Conservation (phyloP, 495 filamentous ascomycete genomes). For the Rusavskia elegans region DNA sequence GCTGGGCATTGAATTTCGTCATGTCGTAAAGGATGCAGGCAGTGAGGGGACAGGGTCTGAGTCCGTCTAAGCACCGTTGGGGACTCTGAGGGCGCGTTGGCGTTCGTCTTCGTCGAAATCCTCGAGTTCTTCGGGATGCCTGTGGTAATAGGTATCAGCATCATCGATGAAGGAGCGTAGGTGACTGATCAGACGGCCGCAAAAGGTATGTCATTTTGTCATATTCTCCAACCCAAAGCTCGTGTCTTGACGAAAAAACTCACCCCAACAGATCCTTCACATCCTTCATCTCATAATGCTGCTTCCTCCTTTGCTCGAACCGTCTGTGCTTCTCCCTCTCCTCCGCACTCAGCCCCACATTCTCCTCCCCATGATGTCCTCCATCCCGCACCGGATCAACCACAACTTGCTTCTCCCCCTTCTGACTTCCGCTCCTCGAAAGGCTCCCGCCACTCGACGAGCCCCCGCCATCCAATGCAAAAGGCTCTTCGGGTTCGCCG, state of each 20-base stretch:
- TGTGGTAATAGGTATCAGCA: slow-evolving; percentile 8
- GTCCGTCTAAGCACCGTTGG: not conserved
- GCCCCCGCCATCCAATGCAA: slow-evolving; percentile 12
- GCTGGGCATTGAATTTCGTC: too few relatives aligned
- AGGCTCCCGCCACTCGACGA: slow-evolving; percentile 23
- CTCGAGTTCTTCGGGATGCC: slow-evolving; percentile 32
- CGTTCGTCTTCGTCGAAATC: slow-evolving; percentile 34
- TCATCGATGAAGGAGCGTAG: too few relatives aligned
- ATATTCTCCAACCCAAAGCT: too few relatives aligned
- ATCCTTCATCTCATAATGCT: slow-evolving; percentile 97
- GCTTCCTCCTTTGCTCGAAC: slow-evolving; percentile 84
- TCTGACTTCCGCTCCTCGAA: slow-evolving; percentile 29
- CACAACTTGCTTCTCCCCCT: slow-evolving; percentile 55
- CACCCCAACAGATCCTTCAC: slow-evolving; percentile 79
- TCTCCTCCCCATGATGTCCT: slow-evolving; percentile 41
- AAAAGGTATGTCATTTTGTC: too few relatives aligned
- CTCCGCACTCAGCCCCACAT: slow-evolving; percentile 44
- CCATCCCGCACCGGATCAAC: slow-evolving; percentile 46
- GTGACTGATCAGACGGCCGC: too few relatives aligned
- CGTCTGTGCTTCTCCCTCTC: slow-evolving; percentile 60
- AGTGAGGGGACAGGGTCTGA: not conserved
- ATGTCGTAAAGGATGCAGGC: not conserved
- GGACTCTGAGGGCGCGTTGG: not conserved
- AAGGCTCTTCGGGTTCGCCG: slow-evolving; percentile 78
- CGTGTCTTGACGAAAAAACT: slow-evolving; percentile 10